A percentile compares a stretch with the other conserved stretches of the same genome.
Conservation (phyloP, 345 rosid species). For the Turnera subulata region DNA sequence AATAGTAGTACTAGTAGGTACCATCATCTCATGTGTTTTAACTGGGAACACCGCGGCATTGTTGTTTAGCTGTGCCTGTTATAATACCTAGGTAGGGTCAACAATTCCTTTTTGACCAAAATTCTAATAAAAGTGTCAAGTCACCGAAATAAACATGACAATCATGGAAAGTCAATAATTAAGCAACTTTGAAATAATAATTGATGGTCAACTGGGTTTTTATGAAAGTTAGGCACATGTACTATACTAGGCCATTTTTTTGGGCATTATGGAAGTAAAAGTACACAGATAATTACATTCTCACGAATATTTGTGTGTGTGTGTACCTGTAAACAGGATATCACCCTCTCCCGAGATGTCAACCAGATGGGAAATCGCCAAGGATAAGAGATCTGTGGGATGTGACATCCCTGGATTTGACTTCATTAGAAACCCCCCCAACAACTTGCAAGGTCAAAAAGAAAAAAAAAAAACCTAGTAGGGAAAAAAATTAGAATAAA, state of each 20-base stretch:
- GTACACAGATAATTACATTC: neutral
- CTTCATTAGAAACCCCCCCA: slow-evolving; percentile 16
- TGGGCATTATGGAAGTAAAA: neutral
- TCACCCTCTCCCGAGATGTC: slow-evolving; percentile 41
- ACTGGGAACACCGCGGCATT: too few relatives aligned
- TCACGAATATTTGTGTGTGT: neutral
- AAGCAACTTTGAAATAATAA: neutral
- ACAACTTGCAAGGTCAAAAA: slow-evolving; percentile 7
- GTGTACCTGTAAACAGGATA: slow-evolving; percentile 41
- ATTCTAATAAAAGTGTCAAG: neutral
- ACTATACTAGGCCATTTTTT: neutral
- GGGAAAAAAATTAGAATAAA: neutral
- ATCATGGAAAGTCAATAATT: slow-evolving; percentile 2
- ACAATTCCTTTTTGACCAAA: too few relatives aligned
- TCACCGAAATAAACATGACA: neutral
- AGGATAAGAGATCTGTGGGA: slow-evolving; percentile 49
- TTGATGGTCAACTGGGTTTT: slow-evolving; percentile 18
- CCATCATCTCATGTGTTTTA: neutral
- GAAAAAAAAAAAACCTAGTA: neutral
- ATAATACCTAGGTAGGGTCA: too few relatives aligned
- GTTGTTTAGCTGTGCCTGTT: too few relatives aligned
- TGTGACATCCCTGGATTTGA: slow-evolving; percentile 44
- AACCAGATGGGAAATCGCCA: slow-evolving; percentile 55
- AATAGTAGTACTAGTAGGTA: too few relatives aligned
- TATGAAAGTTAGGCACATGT: slow-evolving; percentile 22